Evolutionary conservation across 495 filamentous ascomycete species (phyloP), one percentile per base, ranked within the genome.

Genomic region (Neurospora sp.): DNA sequence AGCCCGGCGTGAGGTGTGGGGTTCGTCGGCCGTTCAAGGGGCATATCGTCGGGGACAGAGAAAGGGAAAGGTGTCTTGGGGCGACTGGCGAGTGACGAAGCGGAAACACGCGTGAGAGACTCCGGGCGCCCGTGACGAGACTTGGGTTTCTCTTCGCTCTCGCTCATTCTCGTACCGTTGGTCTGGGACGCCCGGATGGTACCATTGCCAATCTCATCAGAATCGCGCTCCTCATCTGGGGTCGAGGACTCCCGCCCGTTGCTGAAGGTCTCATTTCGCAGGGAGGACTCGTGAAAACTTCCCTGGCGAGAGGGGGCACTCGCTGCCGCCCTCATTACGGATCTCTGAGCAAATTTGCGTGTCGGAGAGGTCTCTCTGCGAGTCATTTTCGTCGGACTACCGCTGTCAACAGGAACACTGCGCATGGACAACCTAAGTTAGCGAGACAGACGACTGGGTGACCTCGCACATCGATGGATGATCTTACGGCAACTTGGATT

Each of bases 1-100:
- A 71, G 40, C 1, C 35, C 14, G 18, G 73, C 72, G 4, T 70
- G 72, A 9, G 71, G 73, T 6, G 71, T 73, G 0, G 73, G 73
- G 2, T 53, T 75, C 20, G 41, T 70, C 5, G 73, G 71, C 16
- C 73, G 68, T 20, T 73, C 71, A 18, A 4, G 20, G 16, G 40
- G 18, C 5, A 61, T 59, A 1, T 53, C 9, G 3, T 20, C 14
- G 0, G 69, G 39, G 4, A 18, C 12, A 2, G 20, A 35, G 20
- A 37, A 71, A 2, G 40, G 40, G 0, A 65, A 65, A 8, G 53
- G 53, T 6, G 53, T 65, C 53, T 65, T 65, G 4, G 53, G 53
- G 1, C 53, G 53, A 0, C 53, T 65, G 53, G 27, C 12, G 0
- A 65, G 53, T 9, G 53, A 65, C 3, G 53, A 65, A 37, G 53